phyloP scores from a whole-genome alignment of 495 filamentous ascomycete genomes.

The Tuber umbilicatum region DNA sequence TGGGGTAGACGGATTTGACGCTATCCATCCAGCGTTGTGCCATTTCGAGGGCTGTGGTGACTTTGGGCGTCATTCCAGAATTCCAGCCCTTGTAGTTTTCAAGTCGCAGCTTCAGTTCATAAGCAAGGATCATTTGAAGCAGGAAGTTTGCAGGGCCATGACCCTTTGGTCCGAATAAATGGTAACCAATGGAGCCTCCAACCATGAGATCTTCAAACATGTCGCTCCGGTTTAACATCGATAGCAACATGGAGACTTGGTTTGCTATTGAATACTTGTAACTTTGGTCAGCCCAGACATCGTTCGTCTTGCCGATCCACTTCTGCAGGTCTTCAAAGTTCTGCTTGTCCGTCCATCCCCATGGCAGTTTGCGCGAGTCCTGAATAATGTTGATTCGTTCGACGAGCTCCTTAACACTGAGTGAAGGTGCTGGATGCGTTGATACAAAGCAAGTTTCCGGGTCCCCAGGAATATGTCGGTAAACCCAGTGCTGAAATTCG shows the following conservation, averaged over 20 bases:
- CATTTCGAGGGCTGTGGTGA: neutral
- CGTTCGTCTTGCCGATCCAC: neutral
- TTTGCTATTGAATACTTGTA: neutral
- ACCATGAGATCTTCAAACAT: neutral
- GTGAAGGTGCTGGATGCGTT: neutral
- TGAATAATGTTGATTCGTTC: slow-evolving; percentile 1
- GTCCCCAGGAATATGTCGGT: neutral
- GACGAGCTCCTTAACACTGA: neutral
- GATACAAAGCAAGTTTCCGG: neutral
- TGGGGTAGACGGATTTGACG: neutral
- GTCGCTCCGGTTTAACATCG: neutral
- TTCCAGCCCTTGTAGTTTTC: neutral
- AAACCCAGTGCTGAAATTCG: neutral
- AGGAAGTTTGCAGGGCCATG: slow-evolving; percentile 1
- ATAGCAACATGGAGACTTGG: neutral
- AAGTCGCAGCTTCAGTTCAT: neutral
- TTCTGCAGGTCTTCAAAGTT: neutral
- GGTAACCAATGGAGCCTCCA: neutral
- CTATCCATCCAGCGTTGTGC: neutral
- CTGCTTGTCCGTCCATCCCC: neutral
- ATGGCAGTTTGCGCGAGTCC: neutral
- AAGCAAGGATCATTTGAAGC: neutral
- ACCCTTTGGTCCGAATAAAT: neutral
- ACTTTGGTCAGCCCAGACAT: neutral
- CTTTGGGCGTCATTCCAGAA: slow-evolving; percentile 1